Conservation (phyloP, 306 rosid species). For the Sindora glabra region DNA sequence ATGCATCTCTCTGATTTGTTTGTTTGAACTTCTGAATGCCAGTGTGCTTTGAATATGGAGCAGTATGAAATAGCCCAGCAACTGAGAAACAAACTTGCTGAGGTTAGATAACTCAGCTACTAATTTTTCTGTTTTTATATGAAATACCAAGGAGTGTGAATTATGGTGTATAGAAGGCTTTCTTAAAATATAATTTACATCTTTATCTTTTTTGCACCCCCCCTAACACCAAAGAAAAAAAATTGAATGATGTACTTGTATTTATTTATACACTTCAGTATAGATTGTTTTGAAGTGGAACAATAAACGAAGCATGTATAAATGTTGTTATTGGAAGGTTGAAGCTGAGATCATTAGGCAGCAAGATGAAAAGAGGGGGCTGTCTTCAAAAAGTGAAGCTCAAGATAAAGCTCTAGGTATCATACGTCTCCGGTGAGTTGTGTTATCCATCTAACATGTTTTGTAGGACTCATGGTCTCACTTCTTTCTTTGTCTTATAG, state of each 20-base stretch:
- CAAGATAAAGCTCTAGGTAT: slow-evolving; percentile 76
- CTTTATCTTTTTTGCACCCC: neutral
- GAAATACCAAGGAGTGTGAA: slow-evolving; percentile 1
- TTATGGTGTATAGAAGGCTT: neutral
- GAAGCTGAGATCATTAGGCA: slow-evolving; percentile 72
- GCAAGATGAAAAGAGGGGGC: slow-evolving; percentile 73
- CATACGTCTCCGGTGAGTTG: slow-evolving; percentile 59
- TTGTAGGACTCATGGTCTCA: too few relatives aligned
- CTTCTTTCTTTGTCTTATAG: neutral
- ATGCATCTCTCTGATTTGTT: slow-evolving; percentile 7
- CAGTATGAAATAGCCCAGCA: slow-evolving; percentile 81
- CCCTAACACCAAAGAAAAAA: too few relatives aligned
- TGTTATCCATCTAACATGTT: slow-evolving; percentile 6
- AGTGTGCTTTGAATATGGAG: slow-evolving; percentile 82
- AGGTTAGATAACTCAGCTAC: slow-evolving; percentile 41
- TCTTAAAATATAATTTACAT: neutral
- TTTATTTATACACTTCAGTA: too few relatives aligned
- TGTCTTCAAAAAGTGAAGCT: slow-evolving; percentile 79
- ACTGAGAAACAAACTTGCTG: slow-evolving; percentile 78
- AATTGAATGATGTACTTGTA: too few relatives aligned
- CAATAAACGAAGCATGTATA: slow-evolving; percentile 16
- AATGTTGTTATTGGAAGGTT: slow-evolving; percentile 46
- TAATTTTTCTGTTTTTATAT: neutral
- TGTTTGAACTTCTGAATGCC: slow-evolving; percentile 25
- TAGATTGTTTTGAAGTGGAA: slow-evolving; percentile 14